Evolutionary conservation across 2,329 filamentous ascomycete species (phyloP), one percentile per base, ranked within the genome.

Genomic region (Nemania sp.): DNA sequence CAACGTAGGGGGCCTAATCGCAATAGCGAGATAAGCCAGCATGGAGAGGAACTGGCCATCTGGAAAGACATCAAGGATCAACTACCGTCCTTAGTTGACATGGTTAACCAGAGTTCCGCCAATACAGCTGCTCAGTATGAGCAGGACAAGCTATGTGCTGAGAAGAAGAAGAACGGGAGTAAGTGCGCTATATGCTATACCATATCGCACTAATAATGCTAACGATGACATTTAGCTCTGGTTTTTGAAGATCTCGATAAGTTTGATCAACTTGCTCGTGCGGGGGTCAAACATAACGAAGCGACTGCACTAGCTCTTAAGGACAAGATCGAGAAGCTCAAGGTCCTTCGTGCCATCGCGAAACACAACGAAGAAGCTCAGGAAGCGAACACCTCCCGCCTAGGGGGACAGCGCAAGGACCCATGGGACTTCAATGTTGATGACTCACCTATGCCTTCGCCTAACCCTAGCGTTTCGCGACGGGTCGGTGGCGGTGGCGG

Each of bases 381-480:
- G 35, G 65, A 82, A 80, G 73, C 82, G 60, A 77, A 69, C 38
- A 70, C 68, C 29, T 77, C 76, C 45, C 72, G 75, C 35, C 66
- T 70, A 26, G 73, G 72, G 20, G 67, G 69, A 49, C 73, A 76
- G 69, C 75, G 71, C 10, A 77, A 76, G 52, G 77, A 78, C 3
- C 74, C 82, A 0, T 84, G 84, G 73, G 82, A 83, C 45, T 83
- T 84, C 67, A 81, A 83, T 54, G 80, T 78, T 1, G 80, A 77
- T 38, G 82, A 84, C 66, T 83, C 82, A 5, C 79, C 82, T 2
- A 79, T 81, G 1, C 81, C 80, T 5, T 82, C 81, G 3, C 81
- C 80, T 7, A 78, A 79, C 41, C 77, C 77, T 8, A 75, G 75
- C 29, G 75, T 79, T 27, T 73, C 78, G 4, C 76, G 80, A 15